Percentiles rank a stretch among this genome's conserved stretches.
These are phyloP conservation scores for Atkinsonella hypoxylon DNA, from an alignment of 2,329 filamentous ascomycete species.

Conservation along the genomic window DNA sequence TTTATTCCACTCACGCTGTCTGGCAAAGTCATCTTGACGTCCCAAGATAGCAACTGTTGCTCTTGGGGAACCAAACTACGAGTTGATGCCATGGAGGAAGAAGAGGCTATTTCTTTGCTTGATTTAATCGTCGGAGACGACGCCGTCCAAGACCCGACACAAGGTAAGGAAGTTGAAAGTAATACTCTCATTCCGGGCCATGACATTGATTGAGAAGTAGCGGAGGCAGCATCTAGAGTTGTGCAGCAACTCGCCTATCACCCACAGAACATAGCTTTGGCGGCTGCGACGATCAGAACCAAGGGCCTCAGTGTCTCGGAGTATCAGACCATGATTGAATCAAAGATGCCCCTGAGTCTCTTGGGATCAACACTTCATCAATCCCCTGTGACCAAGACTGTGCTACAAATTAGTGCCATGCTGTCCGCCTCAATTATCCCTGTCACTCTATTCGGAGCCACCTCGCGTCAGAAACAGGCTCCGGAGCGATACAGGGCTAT, in stretches of 20 bases:
- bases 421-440: slow-evolving; percentile 14
- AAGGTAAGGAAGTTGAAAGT: slow-evolving; percentile 6
- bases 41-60: slow-evolving; percentile 12
- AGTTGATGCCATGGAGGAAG: slow-evolving; percentile 12
- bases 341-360: slow-evolving; percentile 6
- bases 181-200: background rate
- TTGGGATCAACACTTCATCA: slow-evolving; percentile 14
- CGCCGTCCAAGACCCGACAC: background rate
- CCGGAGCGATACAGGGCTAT: slow-evolving; percentile 9
- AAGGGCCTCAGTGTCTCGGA: slow-evolving; percentile 10
- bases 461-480: slow-evolving; percentile 6
- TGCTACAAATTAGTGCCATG: slow-evolving; percentile 15
- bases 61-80: slow-evolving; percentile 12
- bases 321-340: slow-evolving; percentile 8
- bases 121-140: slow-evolving; percentile 6
- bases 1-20: slow-evolving; percentile 15
- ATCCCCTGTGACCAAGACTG: slow-evolving; percentile 12
- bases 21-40: slow-evolving; percentile 15
- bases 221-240: slow-evolving; percentile 9
- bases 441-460: slow-evolving; percentile 10
- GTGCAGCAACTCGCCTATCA: slow-evolving; percentile 11
- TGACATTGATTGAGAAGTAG: slow-evolving; percentile 1
- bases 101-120: slow-evolving; percentile 11
- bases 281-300: slow-evolving; percentile 13
- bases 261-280: slow-evolving; percentile 11